A percentile compares a stretch with the other conserved stretches of the same genome.
These are phyloP conservation scores for Xanthoconium separans DNA, from an alignment of 1,284 basidiomycete species.

Conservation along the genomic window DNA sequence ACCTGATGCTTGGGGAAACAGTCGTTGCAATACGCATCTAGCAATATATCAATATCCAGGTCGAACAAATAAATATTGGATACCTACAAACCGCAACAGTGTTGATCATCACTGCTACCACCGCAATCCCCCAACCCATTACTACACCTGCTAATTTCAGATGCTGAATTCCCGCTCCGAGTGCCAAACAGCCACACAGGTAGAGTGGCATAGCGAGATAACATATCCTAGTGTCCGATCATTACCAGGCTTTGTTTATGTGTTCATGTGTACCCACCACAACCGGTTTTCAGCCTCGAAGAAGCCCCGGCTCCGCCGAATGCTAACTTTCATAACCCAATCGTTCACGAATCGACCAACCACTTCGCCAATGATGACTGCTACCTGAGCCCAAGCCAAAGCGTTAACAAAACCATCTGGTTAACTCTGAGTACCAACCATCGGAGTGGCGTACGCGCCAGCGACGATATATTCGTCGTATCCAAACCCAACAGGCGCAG, in stretches of 20 bases:
- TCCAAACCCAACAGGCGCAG: conserved; percentile 58
- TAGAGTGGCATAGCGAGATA: conserved; percentile 64
- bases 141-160: conserved; percentile 54
- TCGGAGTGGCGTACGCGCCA: conserved; percentile 62
- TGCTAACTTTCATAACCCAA: conserved; percentile 57
- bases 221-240: conserved; percentile 46
- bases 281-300: conserved; percentile 71
- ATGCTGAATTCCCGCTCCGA: conserved; percentile 60
- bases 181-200: conserved; percentile 60
- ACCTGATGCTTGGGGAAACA: conserved; percentile 41
- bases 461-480: conserved; percentile 53
- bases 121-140: conserved; percentile 68
- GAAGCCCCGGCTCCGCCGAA: conserved; percentile 62
- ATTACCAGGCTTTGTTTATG: neutral
- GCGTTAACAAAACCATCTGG: neutral
- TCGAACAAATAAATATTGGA: neutral
- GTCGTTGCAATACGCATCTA: conserved; percentile 53
- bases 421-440: conserved; percentile 38
- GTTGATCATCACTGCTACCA: conserved; percentile 60
- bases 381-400: conserved; percentile 40
- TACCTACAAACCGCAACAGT: conserved; percentile 61
- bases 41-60: neutral
- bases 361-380: conserved; percentile 66
- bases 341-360: conserved; percentile 68
- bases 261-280: conserved; percentile 43